Base-by-base conservation (phyloP, 768 basidiomycete species). In the Fomitopsis pulvina region DNA sequence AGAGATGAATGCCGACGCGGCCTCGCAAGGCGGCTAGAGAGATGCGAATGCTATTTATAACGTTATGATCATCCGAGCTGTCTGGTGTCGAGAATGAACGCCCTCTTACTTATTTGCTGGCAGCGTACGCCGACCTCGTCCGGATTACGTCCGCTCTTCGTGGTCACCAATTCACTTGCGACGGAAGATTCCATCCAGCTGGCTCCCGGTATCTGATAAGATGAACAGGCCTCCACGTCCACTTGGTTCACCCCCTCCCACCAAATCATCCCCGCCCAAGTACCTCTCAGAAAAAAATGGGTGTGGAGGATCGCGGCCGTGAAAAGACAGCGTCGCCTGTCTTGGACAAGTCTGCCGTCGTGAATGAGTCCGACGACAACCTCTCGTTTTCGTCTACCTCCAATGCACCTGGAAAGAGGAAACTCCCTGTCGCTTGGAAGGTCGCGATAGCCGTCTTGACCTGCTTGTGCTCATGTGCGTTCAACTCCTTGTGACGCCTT, bases 381-480 rank as follows among this genome's bases (percentile, higher is more conserved):
- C 47, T 55, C 25, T 43, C 54, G 14, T 53, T 44, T 37, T 22
- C 34, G 18, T 37, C 45, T 3, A n/a, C 38, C 7, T 44, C 45
- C 14, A 44, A 21, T 20, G 20, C 39, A 1, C 25, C 58, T 22
- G 18, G 57, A 27, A 65, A 62, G 56, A 63, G 60, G 9, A 62
- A 47, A 40, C 51, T 72, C 27, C 71, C 71, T 21, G 55, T 68
- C 30, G 52, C 46, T 26, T 72, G 69, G 71, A 64, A 68, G 48
- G 51, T 65, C 11, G 57, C 56, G 21, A 66, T 72, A 53, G 62
- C 70, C 29, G 51, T 66, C 21, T 50, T 71, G 59, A 71, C 69
- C 4, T 72, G 71, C 58, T 50, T 72, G 51, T 69, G 69, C 45
- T 69, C 68, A 20, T 72, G 71, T 71, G 41, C 43, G 71, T 66